These are phyloP conservation scores for Omphalea diandra DNA, from an alignment of 441 rosid genomes.

Conservation along the genomic window DNA sequence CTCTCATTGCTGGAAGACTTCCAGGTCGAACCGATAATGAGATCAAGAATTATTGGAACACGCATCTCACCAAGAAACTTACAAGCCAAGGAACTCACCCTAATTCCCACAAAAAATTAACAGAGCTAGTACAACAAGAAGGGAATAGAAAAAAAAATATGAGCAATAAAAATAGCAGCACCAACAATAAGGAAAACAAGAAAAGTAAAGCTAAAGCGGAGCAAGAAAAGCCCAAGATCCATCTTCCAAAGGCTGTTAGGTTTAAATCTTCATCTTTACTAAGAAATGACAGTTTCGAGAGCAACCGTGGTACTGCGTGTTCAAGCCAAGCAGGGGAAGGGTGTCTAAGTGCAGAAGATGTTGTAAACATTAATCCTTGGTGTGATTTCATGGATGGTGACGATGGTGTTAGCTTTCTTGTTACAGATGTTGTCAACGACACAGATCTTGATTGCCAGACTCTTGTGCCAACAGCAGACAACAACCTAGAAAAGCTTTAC, in stretches of 20 bases:
- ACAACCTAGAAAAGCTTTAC: conserved; percentile 42
- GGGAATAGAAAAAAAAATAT: conserved; percentile 16
- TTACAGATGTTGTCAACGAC: conserved; percentile 21
- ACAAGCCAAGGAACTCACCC: conserved; percentile 40
- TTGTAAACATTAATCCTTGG: conserved; percentile 8
- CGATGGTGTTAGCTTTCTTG: conserved; percentile 23
- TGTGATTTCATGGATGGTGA: conserved; percentile 2
- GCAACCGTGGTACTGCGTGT: conserved; percentile 19
- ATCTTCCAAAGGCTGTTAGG: conserved; percentile 48
- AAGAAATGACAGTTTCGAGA: conserved; percentile 38
- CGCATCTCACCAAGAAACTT: conserved; percentile 47
- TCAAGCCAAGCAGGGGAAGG: conserved; percentile 29
- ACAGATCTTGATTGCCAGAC: conserved; percentile 32
- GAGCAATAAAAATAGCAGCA: conserved; percentile 6
- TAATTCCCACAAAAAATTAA: conserved; percentile 32
- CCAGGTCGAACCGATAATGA: conserved; percentile 83
- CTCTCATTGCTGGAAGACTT: conserved; percentile 66
- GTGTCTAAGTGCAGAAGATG: conserved; percentile 1
- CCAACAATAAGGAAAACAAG: neutral
- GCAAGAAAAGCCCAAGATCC: conserved; percentile 35
- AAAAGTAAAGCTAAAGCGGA: neutral
- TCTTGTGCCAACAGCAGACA: conserved; percentile 15
- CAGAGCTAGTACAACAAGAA: neutral
- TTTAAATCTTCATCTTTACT: conserved; percentile 30
- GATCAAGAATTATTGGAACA: conserved; percentile 70